Base-by-base conservation (phyloP, 2,329 filamentous ascomycete genomes). In the Trichoderma arundinaceum region DNA sequence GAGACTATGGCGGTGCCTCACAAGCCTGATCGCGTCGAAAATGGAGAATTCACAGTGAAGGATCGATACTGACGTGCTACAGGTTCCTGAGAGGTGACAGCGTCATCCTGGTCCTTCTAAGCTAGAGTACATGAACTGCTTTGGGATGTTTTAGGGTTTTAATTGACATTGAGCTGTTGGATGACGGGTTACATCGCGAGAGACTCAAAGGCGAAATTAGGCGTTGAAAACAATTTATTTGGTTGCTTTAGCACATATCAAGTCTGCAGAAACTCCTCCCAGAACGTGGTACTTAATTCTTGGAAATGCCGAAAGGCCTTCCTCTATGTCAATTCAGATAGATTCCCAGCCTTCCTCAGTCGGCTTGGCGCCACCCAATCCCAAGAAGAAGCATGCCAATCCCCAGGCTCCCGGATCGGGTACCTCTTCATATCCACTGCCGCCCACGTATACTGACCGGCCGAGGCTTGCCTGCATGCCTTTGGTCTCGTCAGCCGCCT, bases 381-480 rank as follows among this genome's bases (percentile, higher is more conserved):
- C 95, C 51, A 85, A 80, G 78, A 97, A 90, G 79, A 99, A 94
- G 76, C 89, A 87, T 39, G 90, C 89, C 70, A 98, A 74, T 0
- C 87, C 87, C 82, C 84, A 89, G 15, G 87, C 88, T n/a, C 95
- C 95, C 66, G 85, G 85, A 62, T 87, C 84, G 0, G 84, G 85
- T 8, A 84, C 84, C 72, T 80, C 74, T 69, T 80, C 74, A 60
- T 79, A 80, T 13, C 78, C 78, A 61, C 75, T 78, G 4, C 90
- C 68, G 38, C 78, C 78, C 5, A 80, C 75, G 65, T 80, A 80
- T 6, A 80, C 79, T 0, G 78, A 75, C 67, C 82, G 71, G 7
- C 95, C 95, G 46, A 99, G 81, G 71, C 90, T 95, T 48, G 95
- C 92, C 76, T 90, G 88, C 94, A 99, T 97, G 28, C 90, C 91